These are phyloP conservation scores for Claviceps arundinis DNA, from an alignment of 2,329 filamentous ascomycete genomes.

Conservation along the genomic window DNA sequence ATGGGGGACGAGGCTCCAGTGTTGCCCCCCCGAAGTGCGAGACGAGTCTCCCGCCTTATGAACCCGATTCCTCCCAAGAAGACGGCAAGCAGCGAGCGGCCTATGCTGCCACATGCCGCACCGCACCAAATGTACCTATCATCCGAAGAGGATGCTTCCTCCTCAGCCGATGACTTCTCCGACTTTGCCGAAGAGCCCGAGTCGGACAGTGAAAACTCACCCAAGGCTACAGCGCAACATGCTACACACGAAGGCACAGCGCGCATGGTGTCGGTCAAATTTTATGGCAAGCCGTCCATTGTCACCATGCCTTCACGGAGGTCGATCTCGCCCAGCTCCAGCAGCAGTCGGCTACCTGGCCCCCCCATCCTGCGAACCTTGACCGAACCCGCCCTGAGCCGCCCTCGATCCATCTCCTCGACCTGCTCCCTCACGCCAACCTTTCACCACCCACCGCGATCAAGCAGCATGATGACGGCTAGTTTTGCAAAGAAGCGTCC, in stretches of 20 bases:
- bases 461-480: slow-evolving; percentile 28
- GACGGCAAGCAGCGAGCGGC: slow-evolving; percentile 16
- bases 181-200: slow-evolving; percentile 34
- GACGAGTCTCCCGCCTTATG: slow-evolving; percentile 31
- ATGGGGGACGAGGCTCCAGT: slow-evolving; percentile 20
- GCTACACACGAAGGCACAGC: slow-evolving; percentile 35
- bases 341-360: slow-evolving; percentile 12
- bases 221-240: slow-evolving; percentile 17
- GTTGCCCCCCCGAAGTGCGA: slow-evolving; percentile 36
- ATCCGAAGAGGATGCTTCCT: slow-evolving; percentile 52
- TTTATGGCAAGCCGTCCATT: slow-evolving; percentile 45
- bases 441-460: slow-evolving; percentile 25
- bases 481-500: slow-evolving; percentile 26
- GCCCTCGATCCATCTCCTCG: slow-evolving; percentile 20
- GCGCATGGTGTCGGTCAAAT: slow-evolving; percentile 44
- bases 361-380: slow-evolving; percentile 17
- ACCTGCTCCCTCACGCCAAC: slow-evolving; percentile 17
- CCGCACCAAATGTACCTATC: slow-evolving; percentile 51
- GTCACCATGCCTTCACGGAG: slow-evolving; percentile 33
- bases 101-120: slow-evolving; percentile 24
- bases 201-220: slow-evolving; percentile 25
- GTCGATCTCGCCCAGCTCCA: slow-evolving; percentile 29
- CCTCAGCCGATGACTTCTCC: slow-evolving; percentile 46
- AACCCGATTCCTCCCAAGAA: slow-evolving; percentile 22
- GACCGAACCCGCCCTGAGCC: slow-evolving; percentile 18